Percentiles rank a stretch among this genome's conserved stretches.
These are phyloP conservation scores for Lentinula aciculospora DNA, from an alignment of 768 basidiomycete genomes.

Conservation along the genomic window DNA sequence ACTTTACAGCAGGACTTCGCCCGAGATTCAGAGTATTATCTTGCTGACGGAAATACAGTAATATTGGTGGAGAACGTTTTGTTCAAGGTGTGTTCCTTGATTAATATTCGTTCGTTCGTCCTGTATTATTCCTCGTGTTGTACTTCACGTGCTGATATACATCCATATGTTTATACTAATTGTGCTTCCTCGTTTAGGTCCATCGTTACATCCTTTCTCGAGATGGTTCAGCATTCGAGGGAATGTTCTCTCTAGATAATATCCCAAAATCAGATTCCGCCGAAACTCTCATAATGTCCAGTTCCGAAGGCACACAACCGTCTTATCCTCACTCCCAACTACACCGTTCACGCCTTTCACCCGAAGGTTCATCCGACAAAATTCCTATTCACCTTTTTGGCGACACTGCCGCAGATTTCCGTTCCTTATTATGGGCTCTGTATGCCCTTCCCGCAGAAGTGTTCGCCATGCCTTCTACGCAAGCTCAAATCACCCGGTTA, in stretches of 20 bases:
- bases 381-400: slow-evolving; percentile 44
- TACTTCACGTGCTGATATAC: background rate
- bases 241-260: slow-evolving; percentile 38
- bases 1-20: background rate
- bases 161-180: too few species aligned
- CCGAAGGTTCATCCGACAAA: slow-evolving; percentile 46
- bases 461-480: slow-evolving; percentile 26
- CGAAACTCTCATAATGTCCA: slow-evolving; percentile 18
- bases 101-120: background rate
- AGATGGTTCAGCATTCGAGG: slow-evolving; percentile 40
- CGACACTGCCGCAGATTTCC: slow-evolving; percentile 44
- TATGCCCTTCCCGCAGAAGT: slow-evolving; percentile 46
- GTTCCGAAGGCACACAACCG: slow-evolving; percentile 3
- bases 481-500: slow-evolving; percentile 35
- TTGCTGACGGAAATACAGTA: slow-evolving; percentile 36
- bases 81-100: slow-evolving; percentile 33
- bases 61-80: slow-evolving; percentile 36
- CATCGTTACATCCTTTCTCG: slow-evolving; percentile 23
- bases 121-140: background rate
- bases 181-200: slow-evolving; percentile 10
- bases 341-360: slow-evolving; percentile 18
- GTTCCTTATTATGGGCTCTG: slow-evolving; percentile 44
- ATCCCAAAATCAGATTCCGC: slow-evolving; percentile 12
- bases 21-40: slow-evolving; percentile 32
- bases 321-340: background rate